A percentile compares a stretch with the other conserved stretches of the same genome.
These are phyloP conservation scores for Blepharisma stoltei DNA, from an alignment of 73 alveolate species.

Conservation along the genomic window DNA sequence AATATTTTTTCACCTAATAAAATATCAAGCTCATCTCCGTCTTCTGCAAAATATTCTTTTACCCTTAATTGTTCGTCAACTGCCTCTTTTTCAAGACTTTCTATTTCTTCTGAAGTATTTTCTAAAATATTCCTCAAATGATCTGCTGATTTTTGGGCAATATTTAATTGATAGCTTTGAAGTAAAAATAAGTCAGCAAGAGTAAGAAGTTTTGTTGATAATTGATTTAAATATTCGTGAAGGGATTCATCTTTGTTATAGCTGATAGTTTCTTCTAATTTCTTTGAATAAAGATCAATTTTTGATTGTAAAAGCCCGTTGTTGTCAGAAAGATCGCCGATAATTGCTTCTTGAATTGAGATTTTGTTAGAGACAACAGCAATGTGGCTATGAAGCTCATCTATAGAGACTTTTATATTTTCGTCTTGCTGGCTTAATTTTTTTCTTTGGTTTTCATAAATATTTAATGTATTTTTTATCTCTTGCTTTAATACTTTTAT, in stretches of 20 bases:
- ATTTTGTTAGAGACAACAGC: neutral
- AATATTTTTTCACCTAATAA: too few relatives aligned
- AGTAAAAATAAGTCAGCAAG: constrained; percentile 5
- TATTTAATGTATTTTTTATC: neutral
- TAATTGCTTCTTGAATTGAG: constrained; percentile 17
- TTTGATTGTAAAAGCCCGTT: neutral
- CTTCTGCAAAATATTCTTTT: too few relatives aligned
- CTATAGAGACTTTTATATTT: neutral
- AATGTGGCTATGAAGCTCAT: neutral
- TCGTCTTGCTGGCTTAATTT: neutral
- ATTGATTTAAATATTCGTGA: neutral
- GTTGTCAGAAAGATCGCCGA: neutral
- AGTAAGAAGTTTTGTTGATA: neutral
- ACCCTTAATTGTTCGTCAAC: neutral
- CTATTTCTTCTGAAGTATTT: constrained; percentile 7
- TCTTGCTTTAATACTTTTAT: constrained; percentile 13
- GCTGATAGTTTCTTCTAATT: neutral
- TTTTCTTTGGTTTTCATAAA: neutral
- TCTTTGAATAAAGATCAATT: neutral
- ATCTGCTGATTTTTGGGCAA: constrained; percentile 22
- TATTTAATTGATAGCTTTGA: constrained; percentile 1
- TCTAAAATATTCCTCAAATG: constrained; percentile 9
- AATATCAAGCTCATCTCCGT: too few relatives aligned
- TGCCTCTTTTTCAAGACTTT: neutral
- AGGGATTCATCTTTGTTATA: constrained; percentile 13